Evolutionary conservation across 495 filamentous ascomycete species (phyloP).

Genomic region (Annulohypoxylon nitens): DNA sequence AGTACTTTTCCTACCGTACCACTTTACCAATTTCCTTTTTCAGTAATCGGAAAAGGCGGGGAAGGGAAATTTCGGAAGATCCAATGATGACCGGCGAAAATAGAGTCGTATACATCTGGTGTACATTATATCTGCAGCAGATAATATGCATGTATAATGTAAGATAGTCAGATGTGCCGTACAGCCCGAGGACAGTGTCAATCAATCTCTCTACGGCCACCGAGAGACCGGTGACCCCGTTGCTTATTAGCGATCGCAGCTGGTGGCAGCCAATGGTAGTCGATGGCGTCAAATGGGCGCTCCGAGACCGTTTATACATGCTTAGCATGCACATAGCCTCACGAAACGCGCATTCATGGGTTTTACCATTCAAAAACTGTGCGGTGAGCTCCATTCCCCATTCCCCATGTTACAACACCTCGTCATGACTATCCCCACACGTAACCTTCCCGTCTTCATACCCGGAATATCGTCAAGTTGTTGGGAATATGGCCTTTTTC

Average conservation of each 20-base stretch:
- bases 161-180: not conserved
- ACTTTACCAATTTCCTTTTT: not conserved
- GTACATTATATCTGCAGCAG: not conserved
- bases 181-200: conserved; percentile 2
- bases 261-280: not conserved
- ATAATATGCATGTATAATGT: conserved; percentile 6
- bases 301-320: not conserved
- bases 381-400: not conserved
- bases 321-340: conserved; percentile 14
- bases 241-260: not conserved
- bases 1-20: no score
- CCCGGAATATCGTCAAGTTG: conserved; percentile 8
- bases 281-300: not conserved
- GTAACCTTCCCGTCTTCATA: not conserved
- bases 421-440: conserved; percentile 8
- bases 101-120: not conserved
- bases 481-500: conserved; percentile 13
- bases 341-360: not conserved
- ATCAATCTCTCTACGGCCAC: not conserved
- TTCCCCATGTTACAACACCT: not conserved
- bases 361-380: conserved; percentile 11
- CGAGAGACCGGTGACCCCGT: conserved; percentile 11
- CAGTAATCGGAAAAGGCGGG: conserved; percentile 9
- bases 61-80: not conserved
- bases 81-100: not conserved